These are phyloP conservation scores for Vigna nakashimae DNA, from an alignment of 306 rosid species.

Conservation along the genomic window DNA sequence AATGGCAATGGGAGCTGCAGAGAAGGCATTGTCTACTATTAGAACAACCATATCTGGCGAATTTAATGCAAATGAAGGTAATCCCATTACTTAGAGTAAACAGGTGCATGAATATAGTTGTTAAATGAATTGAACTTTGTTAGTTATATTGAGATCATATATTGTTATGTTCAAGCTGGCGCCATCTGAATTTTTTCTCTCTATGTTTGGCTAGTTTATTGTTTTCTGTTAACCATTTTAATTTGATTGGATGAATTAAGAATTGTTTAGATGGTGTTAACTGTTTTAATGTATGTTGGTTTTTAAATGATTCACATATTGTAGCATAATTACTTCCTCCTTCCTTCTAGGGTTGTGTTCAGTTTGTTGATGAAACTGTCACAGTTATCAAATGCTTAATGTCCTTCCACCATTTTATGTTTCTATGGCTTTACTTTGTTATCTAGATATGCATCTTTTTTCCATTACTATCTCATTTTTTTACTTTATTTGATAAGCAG, in stretches of 20 bases:
- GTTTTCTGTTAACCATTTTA: slow-evolving; percentile 1
- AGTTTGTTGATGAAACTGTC: slow-evolving; percentile 2
- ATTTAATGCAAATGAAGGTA: slow-evolving; percentile 65
- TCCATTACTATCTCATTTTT: slow-evolving; percentile 1
- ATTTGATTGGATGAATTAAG: slow-evolving; percentile 32
- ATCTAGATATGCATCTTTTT: slow-evolving; percentile 17
- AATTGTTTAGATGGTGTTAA: neutral
- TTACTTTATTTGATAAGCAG: neutral
- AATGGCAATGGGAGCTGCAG: slow-evolving; percentile 79
- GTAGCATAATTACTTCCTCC: neutral
- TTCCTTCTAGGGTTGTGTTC: slow-evolving; percentile 22
- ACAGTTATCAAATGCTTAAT: neutral
- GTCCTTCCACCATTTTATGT: slow-evolving; percentile 25
- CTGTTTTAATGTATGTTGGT: slow-evolving; percentile 5
- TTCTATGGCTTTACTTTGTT: slow-evolving; percentile 12
- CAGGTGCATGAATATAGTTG: slow-evolving; percentile 32
- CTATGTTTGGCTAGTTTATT: slow-evolving; percentile 18
- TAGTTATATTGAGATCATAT: slow-evolving; percentile 12
- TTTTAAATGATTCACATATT: neutral
- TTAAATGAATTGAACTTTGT: slow-evolving; percentile 1
- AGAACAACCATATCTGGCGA: slow-evolving; percentile 51
- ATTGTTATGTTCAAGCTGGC: slow-evolving; percentile 10
- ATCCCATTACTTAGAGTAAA: slow-evolving; percentile 24
- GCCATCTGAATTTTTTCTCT: neutral
- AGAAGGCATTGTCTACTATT: slow-evolving; percentile 73